Conservation (phyloP, 176 grass and related monocot species). For the Sorghum bicolor region DNA sequence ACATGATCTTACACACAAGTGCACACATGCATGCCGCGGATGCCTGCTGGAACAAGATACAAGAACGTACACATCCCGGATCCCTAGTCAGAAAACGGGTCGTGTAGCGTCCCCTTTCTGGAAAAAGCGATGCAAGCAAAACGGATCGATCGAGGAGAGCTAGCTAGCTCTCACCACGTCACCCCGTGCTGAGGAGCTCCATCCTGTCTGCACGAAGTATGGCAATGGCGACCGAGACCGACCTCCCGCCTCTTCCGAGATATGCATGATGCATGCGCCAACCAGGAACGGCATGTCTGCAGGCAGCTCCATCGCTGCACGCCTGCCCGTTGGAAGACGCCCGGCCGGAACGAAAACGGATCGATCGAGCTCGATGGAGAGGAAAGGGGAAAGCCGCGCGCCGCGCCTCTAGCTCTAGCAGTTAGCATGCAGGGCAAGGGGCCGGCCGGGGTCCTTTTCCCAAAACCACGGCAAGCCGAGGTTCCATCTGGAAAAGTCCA, state of each 20-base stretch:
- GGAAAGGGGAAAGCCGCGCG: slow-evolving; percentile 3
- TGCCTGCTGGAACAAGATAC: background rate
- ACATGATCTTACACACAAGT: background rate
- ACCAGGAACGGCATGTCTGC: background rate
- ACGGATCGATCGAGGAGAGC: background rate
- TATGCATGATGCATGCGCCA: too few species aligned
- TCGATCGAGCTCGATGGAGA: background rate
- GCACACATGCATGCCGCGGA: background rate
- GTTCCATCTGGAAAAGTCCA: slow-evolving; percentile 28
- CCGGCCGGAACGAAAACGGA: background rate
- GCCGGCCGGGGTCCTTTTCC: slow-evolving; percentile 18
- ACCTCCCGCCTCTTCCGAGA: background rate
- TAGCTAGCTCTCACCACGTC: slow-evolving; percentile 1
- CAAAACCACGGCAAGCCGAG: slow-evolving; percentile 24
- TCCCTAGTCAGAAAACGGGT: slow-evolving; percentile 2
- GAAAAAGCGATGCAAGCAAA: background rate
- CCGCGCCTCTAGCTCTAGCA: background rate
- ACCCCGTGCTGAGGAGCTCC: background rate
- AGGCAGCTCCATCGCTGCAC: background rate
- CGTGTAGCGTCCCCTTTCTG: background rate
- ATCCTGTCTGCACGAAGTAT: slow-evolving; percentile 33
- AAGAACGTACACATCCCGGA: background rate
- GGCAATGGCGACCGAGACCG: background rate
- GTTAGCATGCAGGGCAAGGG: background rate
- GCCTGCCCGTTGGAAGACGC: background rate